These are phyloP conservation scores for Sphagnum tenellum DNA, from an alignment of 225 moss, liverwort and hornwort species.

Conservation along the genomic window DNA sequence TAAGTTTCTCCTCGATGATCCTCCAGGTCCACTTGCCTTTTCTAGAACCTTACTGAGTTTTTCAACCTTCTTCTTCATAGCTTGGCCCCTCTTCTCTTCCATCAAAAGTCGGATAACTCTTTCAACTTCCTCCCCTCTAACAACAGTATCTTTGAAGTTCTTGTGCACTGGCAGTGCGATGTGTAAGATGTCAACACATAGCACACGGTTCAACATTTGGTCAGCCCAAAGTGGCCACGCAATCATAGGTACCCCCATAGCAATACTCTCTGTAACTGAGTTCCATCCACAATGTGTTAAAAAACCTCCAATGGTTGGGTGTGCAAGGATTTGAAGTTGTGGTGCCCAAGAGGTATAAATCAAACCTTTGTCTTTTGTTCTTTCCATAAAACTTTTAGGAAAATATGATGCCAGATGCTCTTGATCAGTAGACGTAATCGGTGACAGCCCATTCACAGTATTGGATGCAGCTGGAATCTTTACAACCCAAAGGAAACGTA, in stretches of 20 bases:
- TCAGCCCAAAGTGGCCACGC: conserved; percentile 13
- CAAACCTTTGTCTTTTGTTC: conserved; percentile 1
- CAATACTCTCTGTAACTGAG: conserved; percentile 10
- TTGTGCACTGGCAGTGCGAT: conserved; percentile 23
- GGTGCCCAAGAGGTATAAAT: conserved; percentile 10
- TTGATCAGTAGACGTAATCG: no score
- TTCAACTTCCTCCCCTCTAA: conserved; percentile 20
- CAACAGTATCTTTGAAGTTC: conserved; percentile 1
- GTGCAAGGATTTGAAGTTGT: conserved; percentile 12
- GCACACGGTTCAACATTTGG: conserved; percentile 13
- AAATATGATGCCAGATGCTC: background rate
- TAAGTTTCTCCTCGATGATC: conserved; percentile 21
- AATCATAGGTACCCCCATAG: conserved; percentile 13
- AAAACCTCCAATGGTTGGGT: conserved; percentile 14
- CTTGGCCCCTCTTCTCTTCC: conserved; percentile 14
- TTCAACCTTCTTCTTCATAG: conserved; percentile 3
- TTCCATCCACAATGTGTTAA: conserved; percentile 22
- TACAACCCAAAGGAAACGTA: conserved; percentile 41
- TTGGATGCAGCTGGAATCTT: background rate
- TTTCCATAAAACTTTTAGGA: conserved; percentile 11
- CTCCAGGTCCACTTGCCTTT: conserved; percentile 17
- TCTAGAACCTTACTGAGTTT: conserved; percentile 11
- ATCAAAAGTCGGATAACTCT: conserved; percentile 26
- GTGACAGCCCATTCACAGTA: background rate
- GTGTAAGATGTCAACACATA: conserved; percentile 8